Evolutionary conservation across 148 eudicot species (phyloP).

Genomic region (Simmondsia chinensis): DNA sequence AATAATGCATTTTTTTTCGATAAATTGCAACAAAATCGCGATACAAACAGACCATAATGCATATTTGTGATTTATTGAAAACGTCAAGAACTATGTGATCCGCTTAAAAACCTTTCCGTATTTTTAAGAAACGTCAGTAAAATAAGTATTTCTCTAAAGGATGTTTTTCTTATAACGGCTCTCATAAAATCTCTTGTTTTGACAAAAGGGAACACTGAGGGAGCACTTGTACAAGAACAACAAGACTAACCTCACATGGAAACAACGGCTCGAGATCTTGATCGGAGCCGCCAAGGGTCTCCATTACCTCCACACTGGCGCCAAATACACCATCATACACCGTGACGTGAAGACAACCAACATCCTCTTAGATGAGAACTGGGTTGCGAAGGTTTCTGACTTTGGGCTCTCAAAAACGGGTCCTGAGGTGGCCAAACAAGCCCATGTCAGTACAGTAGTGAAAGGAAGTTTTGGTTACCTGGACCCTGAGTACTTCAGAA

Average conservation of each 20-base stretch:
- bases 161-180: too few relatives aligned
- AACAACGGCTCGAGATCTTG: slow-evolving; percentile 39
- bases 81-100: too few relatives aligned
- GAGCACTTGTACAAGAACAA: slow-evolving; percentile 47
- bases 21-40: too few relatives aligned
- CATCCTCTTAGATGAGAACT: slow-evolving; percentile 33
- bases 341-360: slow-evolving; percentile 57
- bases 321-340: slow-evolving; percentile 48
- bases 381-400: slow-evolving; percentile 46
- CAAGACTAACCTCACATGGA: slow-evolving; percentile 36
- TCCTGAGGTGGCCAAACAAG: slow-evolving; percentile 30
- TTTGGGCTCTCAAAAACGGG: slow-evolving; percentile 52
- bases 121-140: too few relatives aligned
- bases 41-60: too few relatives aligned
- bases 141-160: too few relatives aligned
- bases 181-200: too few relatives aligned
- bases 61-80: too few relatives aligned
- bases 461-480: slow-evolving; percentile 44
- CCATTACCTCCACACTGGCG: slow-evolving; percentile 54
- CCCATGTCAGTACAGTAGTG: slow-evolving; percentile 43
- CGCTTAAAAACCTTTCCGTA: too few relatives aligned
- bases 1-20: too few relatives aligned
- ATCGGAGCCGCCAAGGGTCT: slow-evolving; percentile 45
- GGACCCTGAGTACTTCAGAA: slow-evolving; percentile 40
- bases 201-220: slow-evolving; percentile 40